A percentile compares a stretch with the other conserved stretches of the same genome.
These are phyloP conservation scores for Gaertneriomyces semiglobifer DNA, from an alignment of 192 early-diverging fungal genomes.

Conservation along the genomic window DNA sequence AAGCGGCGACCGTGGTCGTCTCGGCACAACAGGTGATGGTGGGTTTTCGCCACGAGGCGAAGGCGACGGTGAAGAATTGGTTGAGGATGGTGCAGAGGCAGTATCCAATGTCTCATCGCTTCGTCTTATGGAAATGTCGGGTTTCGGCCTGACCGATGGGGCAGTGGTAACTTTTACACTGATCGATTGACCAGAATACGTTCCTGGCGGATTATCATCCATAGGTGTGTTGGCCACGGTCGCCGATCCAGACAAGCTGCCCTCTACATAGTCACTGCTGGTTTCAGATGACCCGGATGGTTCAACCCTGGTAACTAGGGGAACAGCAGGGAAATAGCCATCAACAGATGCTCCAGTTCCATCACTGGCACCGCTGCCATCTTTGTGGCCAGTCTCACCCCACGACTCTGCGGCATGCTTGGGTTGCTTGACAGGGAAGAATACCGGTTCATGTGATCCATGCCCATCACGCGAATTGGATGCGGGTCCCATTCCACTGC, in stretches of 20 bases:
- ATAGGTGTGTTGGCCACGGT: neutral
- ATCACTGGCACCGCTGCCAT: slow-evolving; percentile 1
- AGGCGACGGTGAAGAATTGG: neutral
- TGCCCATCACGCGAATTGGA: neutral
- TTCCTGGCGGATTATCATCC: neutral
- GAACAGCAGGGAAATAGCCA: neutral
- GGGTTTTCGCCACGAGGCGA: neutral
- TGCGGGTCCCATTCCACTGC: neutral
- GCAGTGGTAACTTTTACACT: neutral
- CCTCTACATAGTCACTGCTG: neutral
- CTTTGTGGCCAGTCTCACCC: neutral
- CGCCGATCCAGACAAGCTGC: neutral
- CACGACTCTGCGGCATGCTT: neutral
- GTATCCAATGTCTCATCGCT: neutral
- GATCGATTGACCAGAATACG: neutral
- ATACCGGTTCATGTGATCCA: neutral
- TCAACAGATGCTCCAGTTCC: neutral
- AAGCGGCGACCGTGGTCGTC: neutral
- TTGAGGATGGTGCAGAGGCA: slow-evolving; percentile 1
- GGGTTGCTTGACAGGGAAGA: neutral
- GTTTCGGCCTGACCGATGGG: neutral
- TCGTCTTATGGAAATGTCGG: neutral
- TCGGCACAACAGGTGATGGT: neutral
- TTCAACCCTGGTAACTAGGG: neutral
- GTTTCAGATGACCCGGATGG: neutral